These are phyloP conservation scores for Heterobasidion occidentale DNA, from an alignment of 1,284 basidiomycete genomes.

Conservation along the genomic window DNA sequence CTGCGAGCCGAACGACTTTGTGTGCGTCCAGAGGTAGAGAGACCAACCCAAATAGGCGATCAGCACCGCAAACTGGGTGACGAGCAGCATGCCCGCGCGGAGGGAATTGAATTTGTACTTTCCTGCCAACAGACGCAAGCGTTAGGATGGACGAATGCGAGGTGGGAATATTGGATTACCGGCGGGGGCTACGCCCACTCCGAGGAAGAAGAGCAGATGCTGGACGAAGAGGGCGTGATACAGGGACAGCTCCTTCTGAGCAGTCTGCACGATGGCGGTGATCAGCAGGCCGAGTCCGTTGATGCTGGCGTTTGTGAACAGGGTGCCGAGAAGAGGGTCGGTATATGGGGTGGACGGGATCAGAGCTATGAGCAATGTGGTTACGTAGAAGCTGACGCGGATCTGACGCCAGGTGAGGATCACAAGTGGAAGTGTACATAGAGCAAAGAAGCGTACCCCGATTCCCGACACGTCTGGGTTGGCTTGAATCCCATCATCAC, in stretches of 20 bases:
- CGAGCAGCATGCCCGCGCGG: conserved; percentile 2
- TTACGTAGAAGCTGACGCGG: conserved; percentile 10
- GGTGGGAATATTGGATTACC: background rate
- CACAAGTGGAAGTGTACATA: background rate
- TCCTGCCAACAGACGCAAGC: background rate
- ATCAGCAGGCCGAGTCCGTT: conserved; percentile 7
- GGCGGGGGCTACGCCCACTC: background rate
- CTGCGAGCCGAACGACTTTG: background rate
- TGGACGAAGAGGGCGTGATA: conserved; percentile 8
- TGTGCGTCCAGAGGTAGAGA: conserved; percentile 6
- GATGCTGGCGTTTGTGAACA: conserved; percentile 4
- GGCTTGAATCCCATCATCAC: background rate
- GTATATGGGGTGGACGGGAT: conserved; percentile 4
- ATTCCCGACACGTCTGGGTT: conserved; percentile 6
- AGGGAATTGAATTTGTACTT: conserved; percentile 6
- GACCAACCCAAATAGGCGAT: conserved; percentile 5
- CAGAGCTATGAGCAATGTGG: conserved; percentile 2
- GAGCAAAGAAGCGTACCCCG: conserved; percentile 1
- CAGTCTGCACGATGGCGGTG: conserved; percentile 7
- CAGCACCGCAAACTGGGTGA: background rate
- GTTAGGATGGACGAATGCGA: background rate
- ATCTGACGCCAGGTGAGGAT: background rate
- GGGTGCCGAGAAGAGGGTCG: background rate
- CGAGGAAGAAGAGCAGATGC: conserved; percentile 9
- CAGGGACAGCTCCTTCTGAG: background rate